Evolutionary conservation across 768 basidiomycete species (phyloP).

Genomic region (Pleurotus platypus): DNA sequence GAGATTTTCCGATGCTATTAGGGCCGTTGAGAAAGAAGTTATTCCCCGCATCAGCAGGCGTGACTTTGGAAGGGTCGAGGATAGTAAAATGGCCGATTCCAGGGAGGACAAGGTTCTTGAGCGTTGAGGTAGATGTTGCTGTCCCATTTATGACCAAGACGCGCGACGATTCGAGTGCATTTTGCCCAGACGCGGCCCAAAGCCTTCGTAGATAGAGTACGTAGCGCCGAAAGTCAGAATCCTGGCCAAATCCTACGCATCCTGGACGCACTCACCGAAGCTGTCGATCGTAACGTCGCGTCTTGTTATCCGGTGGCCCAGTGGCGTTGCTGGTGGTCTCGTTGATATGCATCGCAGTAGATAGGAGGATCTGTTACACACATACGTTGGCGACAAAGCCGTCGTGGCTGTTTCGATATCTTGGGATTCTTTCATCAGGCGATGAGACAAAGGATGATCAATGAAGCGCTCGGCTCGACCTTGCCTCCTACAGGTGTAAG

Average conservation of each 20-base stretch:
- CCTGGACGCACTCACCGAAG: constrained; percentile 55
- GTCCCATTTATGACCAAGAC: constrained; percentile 78
- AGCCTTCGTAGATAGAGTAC: constrained; percentile 43
- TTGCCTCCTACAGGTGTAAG: too few relatives aligned
- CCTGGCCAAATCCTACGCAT: neutral
- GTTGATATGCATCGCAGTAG: constrained; percentile 4
- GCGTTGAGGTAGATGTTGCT: constrained; percentile 82
- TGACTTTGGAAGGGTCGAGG: constrained; percentile 61
- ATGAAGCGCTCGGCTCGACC: too few relatives aligned
- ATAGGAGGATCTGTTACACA: neutral
- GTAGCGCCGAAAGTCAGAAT: neutral
- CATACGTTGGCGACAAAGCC: constrained; percentile 30
- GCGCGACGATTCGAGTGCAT: constrained; percentile 79
- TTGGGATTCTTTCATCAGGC: constrained; percentile 34
- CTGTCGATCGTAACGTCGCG: constrained; percentile 92
- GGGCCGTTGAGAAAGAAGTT: constrained; percentile 90
- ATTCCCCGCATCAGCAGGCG: constrained; percentile 82
- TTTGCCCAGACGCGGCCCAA: constrained; percentile 92
- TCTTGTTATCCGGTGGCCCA: constrained; percentile 78
- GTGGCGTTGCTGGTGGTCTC: constrained; percentile 24
- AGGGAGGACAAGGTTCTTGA: constrained; percentile 97
- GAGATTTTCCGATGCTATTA: constrained; percentile 67
- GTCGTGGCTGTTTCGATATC: constrained; percentile 45
- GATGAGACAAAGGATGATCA: neutral
- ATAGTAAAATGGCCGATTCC: constrained; percentile 96